Base-by-base conservation (phyloP, 352 stramenopile genomes). In the Hyaloperonospora brassicae region DNA sequence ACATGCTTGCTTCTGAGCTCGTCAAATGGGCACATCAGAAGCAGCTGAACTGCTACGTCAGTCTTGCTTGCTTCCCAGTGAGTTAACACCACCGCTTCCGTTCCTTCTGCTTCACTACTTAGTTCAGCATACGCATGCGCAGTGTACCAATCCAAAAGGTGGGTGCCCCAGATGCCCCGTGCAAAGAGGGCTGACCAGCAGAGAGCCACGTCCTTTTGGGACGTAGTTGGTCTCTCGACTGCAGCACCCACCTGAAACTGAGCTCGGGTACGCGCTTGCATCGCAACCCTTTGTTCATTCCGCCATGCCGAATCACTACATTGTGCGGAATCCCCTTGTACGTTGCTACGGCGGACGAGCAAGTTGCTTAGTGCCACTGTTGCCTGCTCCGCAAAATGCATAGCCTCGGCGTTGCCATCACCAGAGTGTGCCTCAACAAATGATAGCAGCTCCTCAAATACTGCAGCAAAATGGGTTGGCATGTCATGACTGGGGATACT, bases 1-100 rank as follows among this genome's bases (percentile, higher is more conserved):
- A 53, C 43, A 27, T 86, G 61, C 24, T 71, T 67, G 3, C 68
- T 57, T 41, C 76, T 58, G 6, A 91, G 52, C 1, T 57, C 56
- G 27, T 72, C 55, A 50, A 87, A 87, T 35, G 80, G 80, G 52
- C 72, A 79, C 59, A 76, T 65, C 4, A 91, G 51, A 13, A 89
- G 56, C 17, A 91, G 43, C 46, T 79, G 64, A 31, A 79, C 39
- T 4, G 71, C 68, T 45, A 73, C n/a, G 1, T 59, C 57, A 5
- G 68, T 52, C 21, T 77, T 58, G 12, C 62, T 50, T 11, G 50
- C 45, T 14, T 79, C 64, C 59, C 66, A 79, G 27, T 73, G 67
- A 17, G 45, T 50, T 47, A 57, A 44, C 2, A 74, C 66, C 11
- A 78, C 81, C 4, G 52, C 57, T 50, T 73, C 68, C 14, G 68